Evolutionary conservation across 768 basidiomycete species (phyloP), one percentile per base, ranked within the genome.

Genomic region (Glaciozyma martinii): DNA sequence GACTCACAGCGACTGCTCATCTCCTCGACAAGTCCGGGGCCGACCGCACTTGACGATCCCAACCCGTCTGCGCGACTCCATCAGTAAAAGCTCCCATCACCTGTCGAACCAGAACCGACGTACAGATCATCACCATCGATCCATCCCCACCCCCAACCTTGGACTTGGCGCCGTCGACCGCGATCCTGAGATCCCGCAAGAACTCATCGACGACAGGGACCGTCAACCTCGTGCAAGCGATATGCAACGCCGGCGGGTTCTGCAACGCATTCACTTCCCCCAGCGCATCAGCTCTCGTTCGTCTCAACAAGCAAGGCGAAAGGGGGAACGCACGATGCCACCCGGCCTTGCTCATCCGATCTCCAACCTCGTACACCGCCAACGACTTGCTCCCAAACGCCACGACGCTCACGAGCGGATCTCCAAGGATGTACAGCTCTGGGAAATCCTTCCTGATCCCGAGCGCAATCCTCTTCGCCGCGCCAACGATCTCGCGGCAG

Each of bases 161-260:
- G 33, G 78, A 63, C 75, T 85, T 88, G 27, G 89, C 86, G 62
- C 88, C 85, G 52, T 79, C 77, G 10, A 99, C 84, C 0, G 85
- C 81, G 55, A 85, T 85, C 74, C 86, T 87, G 68, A 99, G 80
- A 73, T 98, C 94, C 19, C 82, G 81, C 59, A 98, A 81, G 73
- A 99, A 87, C 47, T 81, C 82, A 18, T 21, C 29, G 66, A 90
- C 89, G 49, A 87, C 84, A 1, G 81, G 77, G 13, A 93, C 81
- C n/a, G 91, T 95, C 66, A 94, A 78, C 27, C 85, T 82, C 72
- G 94, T 99, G 77, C 87, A 88, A 43, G 92, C 92, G 70, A 98
- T 89, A 77, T 99, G 95, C 50, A 97, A 81, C 13, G 86, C 91
- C 16, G 87, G 79, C 2, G 92, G 90, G 15, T 83, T 80, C 50